A percentile compares a stretch with the other conserved stretches of the same genome.
phyloP scores from a whole-genome alignment of 2,329 filamentous ascomycete genomes.

The Leptosphaerulina australis region DNA sequence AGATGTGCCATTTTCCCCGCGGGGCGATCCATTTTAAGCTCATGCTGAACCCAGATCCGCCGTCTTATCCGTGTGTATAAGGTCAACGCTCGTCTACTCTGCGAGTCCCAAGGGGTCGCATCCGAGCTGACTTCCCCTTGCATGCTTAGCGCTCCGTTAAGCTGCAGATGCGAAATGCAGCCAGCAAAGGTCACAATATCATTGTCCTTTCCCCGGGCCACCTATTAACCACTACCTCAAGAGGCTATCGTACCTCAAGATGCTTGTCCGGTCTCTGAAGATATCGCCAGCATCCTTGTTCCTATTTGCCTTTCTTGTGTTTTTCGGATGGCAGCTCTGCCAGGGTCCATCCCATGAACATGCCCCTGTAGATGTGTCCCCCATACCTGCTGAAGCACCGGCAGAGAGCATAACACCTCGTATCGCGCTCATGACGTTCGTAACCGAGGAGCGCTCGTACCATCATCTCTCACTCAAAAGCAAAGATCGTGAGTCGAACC shows the following conservation, averaged over 20 bases:
- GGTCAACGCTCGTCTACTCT: constrained; percentile 1
- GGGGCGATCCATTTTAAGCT: background rate
- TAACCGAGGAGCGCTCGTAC: constrained; percentile 47
- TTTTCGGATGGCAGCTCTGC: constrained; percentile 42
- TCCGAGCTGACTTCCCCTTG: constrained; percentile 26
- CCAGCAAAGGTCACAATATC: constrained; percentile 9
- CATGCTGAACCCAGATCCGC: background rate
- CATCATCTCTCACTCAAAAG: constrained; percentile 46
- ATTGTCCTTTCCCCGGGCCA: background rate
- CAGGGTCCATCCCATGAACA: constrained; percentile 27
- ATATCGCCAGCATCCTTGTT: constrained; percentile 32
- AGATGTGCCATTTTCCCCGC: background rate
- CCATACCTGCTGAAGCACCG: constrained; percentile 16
- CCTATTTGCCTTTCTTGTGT: constrained; percentile 37
- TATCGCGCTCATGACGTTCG: constrained; percentile 47
- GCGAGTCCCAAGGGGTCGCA: constrained; percentile 9
- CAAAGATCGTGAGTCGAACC: constrained; percentile 42
- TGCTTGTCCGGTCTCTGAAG: constrained; percentile 37
- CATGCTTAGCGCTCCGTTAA: constrained; percentile 26
- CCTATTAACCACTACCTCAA: background rate
- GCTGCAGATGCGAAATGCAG: constrained; percentile 21
- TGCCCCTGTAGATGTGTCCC: constrained; percentile 9
- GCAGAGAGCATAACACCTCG: constrained; percentile 26
- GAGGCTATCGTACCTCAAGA: constrained; percentile 17
- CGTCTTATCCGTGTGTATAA: constrained; percentile 17